These are phyloP conservation scores for Pleurotus citrinopileatus DNA, from an alignment of 768 basidiomycete species.

Conservation along the genomic window DNA sequence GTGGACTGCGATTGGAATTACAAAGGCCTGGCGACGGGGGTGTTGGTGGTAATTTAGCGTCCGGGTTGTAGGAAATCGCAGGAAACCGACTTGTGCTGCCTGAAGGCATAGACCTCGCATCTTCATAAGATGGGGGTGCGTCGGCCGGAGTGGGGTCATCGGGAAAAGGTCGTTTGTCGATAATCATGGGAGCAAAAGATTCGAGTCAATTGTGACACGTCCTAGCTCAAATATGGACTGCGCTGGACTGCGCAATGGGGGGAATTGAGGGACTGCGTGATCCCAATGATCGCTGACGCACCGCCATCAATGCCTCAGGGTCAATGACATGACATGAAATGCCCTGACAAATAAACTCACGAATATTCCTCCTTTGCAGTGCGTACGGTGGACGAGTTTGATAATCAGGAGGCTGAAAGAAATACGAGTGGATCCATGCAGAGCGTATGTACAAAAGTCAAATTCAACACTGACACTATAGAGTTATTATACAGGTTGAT, in stretches of 20 bases:
- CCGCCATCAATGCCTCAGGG: not conserved
- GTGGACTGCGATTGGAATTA: constrained; percentile 1
- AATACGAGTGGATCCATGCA: too few species aligned
- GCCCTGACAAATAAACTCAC: not conserved
- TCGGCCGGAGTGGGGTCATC: constrained; percentile 36
- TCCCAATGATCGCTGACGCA: not conserved
- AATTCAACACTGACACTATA: too few species aligned
- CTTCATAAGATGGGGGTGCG: constrained; percentile 39
- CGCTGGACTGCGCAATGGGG: not conserved
- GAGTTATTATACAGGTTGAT: too few species aligned
- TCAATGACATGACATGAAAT: not conserved
- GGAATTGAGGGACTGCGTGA: not conserved
- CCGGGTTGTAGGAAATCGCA: not conserved
- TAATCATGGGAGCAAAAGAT: constrained; percentile 19
- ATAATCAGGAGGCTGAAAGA: too few species aligned
- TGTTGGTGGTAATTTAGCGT: not conserved
- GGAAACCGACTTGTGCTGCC: not conserved
- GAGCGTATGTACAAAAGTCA: too few species aligned
- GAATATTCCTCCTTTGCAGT: too few species aligned
- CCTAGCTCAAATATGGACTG: not conserved
- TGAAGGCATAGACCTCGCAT: constrained; percentile 9
- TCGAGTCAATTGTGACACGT: constrained; percentile 1
- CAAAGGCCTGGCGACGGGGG: not conserved
- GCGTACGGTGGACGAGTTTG: too few species aligned
- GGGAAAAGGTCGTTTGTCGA: constrained; percentile 31